phyloP scores from a whole-genome alignment of 2,329 filamentous ascomycete genomes.

The Arthrobotrys entomopaga region DNA sequence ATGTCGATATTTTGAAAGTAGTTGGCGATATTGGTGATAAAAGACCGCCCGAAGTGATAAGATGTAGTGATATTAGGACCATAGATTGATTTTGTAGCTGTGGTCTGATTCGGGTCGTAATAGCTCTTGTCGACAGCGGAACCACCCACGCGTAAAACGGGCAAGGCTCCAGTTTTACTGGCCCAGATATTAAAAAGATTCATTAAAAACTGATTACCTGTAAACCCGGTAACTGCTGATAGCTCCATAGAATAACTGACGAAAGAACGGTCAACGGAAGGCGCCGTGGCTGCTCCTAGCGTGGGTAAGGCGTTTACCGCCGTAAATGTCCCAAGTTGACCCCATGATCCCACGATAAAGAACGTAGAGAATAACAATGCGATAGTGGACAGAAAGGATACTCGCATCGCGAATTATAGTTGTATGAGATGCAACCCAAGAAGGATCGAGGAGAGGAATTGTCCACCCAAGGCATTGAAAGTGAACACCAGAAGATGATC shows the following conservation, averaged over 20 bases:
- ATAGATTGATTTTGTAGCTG: background rate
- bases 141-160: constrained; percentile 33
- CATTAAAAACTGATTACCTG: background rate
- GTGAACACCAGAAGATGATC: too few relatives aligned
- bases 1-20: constrained; percentile 35
- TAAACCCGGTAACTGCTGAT: constrained; percentile 11
- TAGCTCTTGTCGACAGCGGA: constrained; percentile 44
- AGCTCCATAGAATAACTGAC: constrained; percentile 42
- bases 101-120: constrained; percentile 3
- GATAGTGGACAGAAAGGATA: too few relatives aligned
- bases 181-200: constrained; percentile 37
- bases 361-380: too few relatives aligned
- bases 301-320: constrained; percentile 19
- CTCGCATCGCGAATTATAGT: too few relatives aligned
- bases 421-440: too few relatives aligned
- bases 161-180: constrained; percentile 34
- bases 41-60: constrained; percentile 14
- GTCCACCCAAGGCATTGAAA: too few relatives aligned
- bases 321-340: too few relatives aligned
- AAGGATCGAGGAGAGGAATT: too few relatives aligned
- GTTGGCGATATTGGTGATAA: constrained; percentile 3
- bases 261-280: constrained; percentile 43
- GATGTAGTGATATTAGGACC: constrained; percentile 5
- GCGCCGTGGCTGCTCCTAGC: constrained; percentile 8
- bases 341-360: too few relatives aligned